Evolutionary conservation across 495 filamentous ascomycete species (phyloP), one percentile per base, ranked within the genome.

Genomic region (Penicillium samsonianum): DNA sequence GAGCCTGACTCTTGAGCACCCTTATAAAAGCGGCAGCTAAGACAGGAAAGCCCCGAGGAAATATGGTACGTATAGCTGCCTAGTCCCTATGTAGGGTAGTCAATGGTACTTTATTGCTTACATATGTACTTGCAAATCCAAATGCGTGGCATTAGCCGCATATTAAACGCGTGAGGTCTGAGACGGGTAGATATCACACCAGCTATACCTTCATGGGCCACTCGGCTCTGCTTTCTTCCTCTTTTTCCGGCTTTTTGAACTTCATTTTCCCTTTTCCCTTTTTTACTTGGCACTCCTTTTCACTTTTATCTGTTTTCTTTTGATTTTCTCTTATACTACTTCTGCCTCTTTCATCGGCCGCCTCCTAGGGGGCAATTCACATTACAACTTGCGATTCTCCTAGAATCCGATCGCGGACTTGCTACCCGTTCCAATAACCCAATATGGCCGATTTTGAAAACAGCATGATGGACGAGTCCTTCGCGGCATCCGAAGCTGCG

Each of bases 381-480:
- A 55, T 47, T 33, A 25, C 43, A 58, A 40, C 48, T 42, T 46
- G 51, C 59, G 33, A 57, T 62, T 51, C 38, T 49, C 45, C 43
- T 10, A 52, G 25, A 54, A 48, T 55, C 48, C 59, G 41, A 38
- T 55, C 57, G 30, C 49, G 59, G 48, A 47, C 43, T 10, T 30
- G 35, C 54, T 28, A 33, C 26, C 44, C 49, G 26, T 53, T 37
- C 47, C 60, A 46, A 47, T 46, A 45, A 33, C 33, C 30, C 63
- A 66, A 58, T 11, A 78, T 77, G 74, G 67, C 75, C 23, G 76
- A 78, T 12, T 66, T 72, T 60, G 78, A 80, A 41, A 64, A 62
- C 47, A 62, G 63, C 54, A 65, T 73, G 53, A 71, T 73, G 57
- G 80, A 80, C 60, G 78, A 78, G 38, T 81, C 77, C 41, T 75